phyloP scores from a whole-genome alignment of 148 eudicot genomes.

The Vaccinium macrocarpon region DNA sequence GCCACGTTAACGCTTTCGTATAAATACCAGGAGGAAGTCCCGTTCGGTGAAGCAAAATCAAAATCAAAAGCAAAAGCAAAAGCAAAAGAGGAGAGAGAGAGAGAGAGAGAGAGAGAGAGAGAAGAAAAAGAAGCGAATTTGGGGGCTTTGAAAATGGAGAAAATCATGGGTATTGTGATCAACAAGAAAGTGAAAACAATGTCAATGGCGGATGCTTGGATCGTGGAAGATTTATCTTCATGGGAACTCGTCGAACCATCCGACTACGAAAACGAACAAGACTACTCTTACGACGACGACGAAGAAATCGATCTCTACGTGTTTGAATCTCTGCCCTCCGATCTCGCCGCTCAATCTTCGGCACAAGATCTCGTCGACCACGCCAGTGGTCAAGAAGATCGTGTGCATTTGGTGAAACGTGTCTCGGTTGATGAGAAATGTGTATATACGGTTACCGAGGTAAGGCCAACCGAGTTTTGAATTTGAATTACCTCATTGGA shows the following conservation, averaged over 20 bases:
- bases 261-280: slow-evolving; percentile 15
- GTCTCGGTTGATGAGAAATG: slow-evolving; percentile 1
- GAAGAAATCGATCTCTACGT: neutral
- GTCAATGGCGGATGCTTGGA: slow-evolving; percentile 7
- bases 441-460: neutral
- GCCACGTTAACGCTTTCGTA: neutral
- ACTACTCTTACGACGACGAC: slow-evolving; percentile 7
- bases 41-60: neutral
- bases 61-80: no score
- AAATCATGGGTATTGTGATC: neutral
- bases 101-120: no score
- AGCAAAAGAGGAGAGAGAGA: neutral
- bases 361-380: neutral
- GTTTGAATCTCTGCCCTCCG: slow-evolving; percentile 14
- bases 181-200: neutral
- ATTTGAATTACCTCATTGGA: no score
- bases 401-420: neutral
- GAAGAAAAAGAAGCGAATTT: neutral
- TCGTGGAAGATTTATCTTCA: slow-evolving; percentile 33
- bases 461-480: neutral
- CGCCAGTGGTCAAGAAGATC: neutral
- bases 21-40: neutral
- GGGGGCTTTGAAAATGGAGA: neutral
- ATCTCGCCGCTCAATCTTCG: slow-evolving; percentile 9
- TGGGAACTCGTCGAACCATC: slow-evolving; percentile 51